Percentiles rank a stretch among this genome's conserved stretches.
Conservation (phyloP, 176 grass and related monocot species). For the Saccharum officinarum region DNA sequence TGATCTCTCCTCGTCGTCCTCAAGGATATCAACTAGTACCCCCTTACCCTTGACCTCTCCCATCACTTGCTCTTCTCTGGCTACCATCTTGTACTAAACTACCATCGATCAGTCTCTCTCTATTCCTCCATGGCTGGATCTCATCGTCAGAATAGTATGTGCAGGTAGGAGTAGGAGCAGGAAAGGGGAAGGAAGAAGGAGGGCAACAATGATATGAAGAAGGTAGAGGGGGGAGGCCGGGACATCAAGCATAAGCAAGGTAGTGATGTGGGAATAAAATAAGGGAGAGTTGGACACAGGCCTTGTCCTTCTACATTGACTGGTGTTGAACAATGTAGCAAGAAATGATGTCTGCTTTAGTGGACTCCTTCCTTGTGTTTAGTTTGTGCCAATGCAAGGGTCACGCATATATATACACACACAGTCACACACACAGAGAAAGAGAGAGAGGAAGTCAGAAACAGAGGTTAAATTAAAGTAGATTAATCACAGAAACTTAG, state of each 20-base stretch:
- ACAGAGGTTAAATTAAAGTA: constrained; percentile 18
- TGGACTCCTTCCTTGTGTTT: constrained; percentile 34
- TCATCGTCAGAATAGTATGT: constrained; percentile 23
- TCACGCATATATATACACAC: constrained; percentile 11
- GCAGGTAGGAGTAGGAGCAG: not conserved
- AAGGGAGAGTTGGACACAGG: constrained; percentile 62
- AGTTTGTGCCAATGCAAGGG: constrained; percentile 12
- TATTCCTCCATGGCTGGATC: constrained; percentile 37
- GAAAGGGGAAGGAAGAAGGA: constrained; percentile 36
- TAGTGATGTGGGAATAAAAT: constrained; percentile 57
- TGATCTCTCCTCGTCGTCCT: constrained; percentile 41
- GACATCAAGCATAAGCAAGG: constrained; percentile 30
- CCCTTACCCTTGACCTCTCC: constrained; percentile 36
- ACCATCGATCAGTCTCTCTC: constrained; percentile 17
- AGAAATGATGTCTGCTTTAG: constrained; percentile 7
- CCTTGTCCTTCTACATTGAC: constrained; percentile 84
- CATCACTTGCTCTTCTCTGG: constrained; percentile 30
- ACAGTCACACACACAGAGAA: not conserved
- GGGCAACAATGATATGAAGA: constrained; percentile 41
- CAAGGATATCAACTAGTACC: constrained; percentile 47
- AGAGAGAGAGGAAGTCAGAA: not conserved
- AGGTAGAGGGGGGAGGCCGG: constrained; percentile 4
- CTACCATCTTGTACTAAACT: constrained; percentile 11
- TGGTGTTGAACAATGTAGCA: constrained; percentile 48
- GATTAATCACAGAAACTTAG: constrained; percentile 32